Evolutionary conservation across 2,329 filamentous ascomycete species (phyloP).

Genomic region (Lojkania enalia): DNA sequence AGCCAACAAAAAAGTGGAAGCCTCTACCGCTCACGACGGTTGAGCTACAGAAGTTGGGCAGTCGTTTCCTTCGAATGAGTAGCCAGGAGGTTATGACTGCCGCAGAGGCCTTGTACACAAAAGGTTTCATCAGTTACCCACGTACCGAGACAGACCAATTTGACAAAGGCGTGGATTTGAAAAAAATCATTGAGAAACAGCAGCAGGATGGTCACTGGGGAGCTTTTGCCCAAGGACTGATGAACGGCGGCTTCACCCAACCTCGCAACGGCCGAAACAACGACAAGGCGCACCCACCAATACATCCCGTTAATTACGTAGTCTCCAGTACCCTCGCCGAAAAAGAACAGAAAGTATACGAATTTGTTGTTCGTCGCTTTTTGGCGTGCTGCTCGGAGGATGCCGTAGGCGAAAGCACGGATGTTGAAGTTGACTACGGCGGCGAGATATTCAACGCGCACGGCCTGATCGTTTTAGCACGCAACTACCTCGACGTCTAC

Average conservation of each 20-base stretch:
- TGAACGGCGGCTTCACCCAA: constrained; percentile 75
- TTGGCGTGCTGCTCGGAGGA: constrained; percentile 95
- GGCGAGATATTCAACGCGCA: constrained; percentile 80
- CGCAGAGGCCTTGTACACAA: constrained; percentile 87
- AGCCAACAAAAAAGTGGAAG: constrained; percentile 91
- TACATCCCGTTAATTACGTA: constrained; percentile 91
- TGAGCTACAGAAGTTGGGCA: constrained; percentile 94
- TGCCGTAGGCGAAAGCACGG: constrained; percentile 81
- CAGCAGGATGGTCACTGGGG: constrained; percentile 78
- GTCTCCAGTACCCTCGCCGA: constrained; percentile 62
- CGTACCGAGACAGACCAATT: constrained; percentile 97
- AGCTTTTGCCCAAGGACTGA: constrained; percentile 72
- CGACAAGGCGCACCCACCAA: constrained; percentile 95
- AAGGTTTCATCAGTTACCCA: constrained; percentile 96
- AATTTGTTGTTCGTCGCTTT: constrained; percentile 90
- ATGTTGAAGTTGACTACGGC: constrained; percentile 83
- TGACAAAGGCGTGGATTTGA: constrained; percentile 84
- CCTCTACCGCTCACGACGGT: constrained; percentile 93
- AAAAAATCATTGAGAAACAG: constrained; percentile 80
- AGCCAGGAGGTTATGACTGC: constrained; percentile 86
- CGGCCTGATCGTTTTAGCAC: constrained; percentile 80
- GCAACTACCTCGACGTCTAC: constrained; percentile 95
- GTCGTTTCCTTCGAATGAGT: constrained; percentile 83
- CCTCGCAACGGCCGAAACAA: constrained; percentile 85
- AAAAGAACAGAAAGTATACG: constrained; percentile 78